Base-by-base conservation (phyloP, 345 rosid genomes). In the Murraya paniculata region DNA sequence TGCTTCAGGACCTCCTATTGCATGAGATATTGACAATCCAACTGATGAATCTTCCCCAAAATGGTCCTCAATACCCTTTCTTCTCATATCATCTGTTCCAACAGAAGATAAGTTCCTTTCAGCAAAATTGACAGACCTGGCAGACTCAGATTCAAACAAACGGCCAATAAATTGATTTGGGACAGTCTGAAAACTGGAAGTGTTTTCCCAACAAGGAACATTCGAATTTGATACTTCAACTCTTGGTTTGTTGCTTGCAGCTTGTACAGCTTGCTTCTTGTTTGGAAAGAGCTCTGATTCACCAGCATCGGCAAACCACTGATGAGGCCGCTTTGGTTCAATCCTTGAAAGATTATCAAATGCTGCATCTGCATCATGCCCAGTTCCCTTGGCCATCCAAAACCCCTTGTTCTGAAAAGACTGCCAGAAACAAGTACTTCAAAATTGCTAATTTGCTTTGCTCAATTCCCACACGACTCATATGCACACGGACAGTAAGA, bases 201-300 rank as follows among this genome's bases (percentile, higher is more conserved):
- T 60, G 64, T 82, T 88, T 31, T 87, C 90, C 98, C 98, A 94
- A 36, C 85, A 75, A 83, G 90, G 77, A 82, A 82, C 83, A 74
- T 80, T 77, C 41, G 88, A 75, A 78, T 71, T 77, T 62, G 89
- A 67, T 58, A 83, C 68, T 45, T 83, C 91, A 69, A 85, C 78
- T 39, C 78, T 75, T 30, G 84, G 39, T 55, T 77, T 79, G 56
- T 83, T 80, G 55, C 72, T 74, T 66, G 89, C 85, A 78, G 82
- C 85, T 72, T 88, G 89, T 24, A 84, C 75, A 22, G 91, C 92
- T 86, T 89, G 98, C 84, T 88, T 95, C 88, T 93, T 93, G 88
- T 87, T 90, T 13, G 95, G 88, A 72, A 90, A 90, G 78, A 91
- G 73, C 82, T 91, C 95, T 0, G 93, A 81, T 75, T 91, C 94